phyloP scores from a whole-genome alignment of 176 grass and related monocot genomes.

The Dactylis glomerata region DNA sequence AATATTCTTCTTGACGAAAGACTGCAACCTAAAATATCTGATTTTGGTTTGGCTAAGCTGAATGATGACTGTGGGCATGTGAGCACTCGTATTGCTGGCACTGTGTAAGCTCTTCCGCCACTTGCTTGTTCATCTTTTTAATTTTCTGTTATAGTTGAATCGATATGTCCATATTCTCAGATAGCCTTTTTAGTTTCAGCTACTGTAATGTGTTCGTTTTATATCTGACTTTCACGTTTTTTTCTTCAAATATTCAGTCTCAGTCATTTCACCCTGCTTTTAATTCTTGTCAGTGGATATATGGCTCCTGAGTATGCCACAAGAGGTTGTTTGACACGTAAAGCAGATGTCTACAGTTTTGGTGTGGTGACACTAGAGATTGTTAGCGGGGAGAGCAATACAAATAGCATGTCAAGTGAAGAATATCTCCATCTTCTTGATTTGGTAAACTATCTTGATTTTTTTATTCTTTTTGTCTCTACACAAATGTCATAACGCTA shows the following conservation, averaged over 20 bases:
- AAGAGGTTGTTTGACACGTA: slow-evolving; percentile 87
- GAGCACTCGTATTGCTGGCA: slow-evolving; percentile 82
- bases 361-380: slow-evolving; percentile 73
- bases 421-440: slow-evolving; percentile 86
- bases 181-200: not conserved
- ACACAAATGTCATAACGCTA: not conserved
- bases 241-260: not conserved
- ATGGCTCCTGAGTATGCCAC: slow-evolving; percentile 95
- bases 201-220: not conserved
- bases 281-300: slow-evolving; percentile 66
- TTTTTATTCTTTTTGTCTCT: not conserved
- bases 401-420: slow-evolving; percentile 52
- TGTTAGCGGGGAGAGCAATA: slow-evolving; percentile 74
- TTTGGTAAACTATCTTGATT: too few relatives aligned
- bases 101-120: slow-evolving; percentile 63
- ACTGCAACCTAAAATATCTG: slow-evolving; percentile 85
- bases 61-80: slow-evolving; percentile 67
- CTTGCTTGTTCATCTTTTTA: slow-evolving; percentile 19
- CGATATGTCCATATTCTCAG: not conserved
- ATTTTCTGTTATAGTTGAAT: not conserved
- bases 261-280: not conserved
- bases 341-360: slow-evolving; percentile 84
- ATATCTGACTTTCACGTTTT: not conserved
- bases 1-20: slow-evolving; percentile 89
- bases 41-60: slow-evolving; percentile 89